phyloP scores from a whole-genome alignment of 2,329 filamentous ascomycete genomes.

The Lachnellula occidentalis region DNA sequence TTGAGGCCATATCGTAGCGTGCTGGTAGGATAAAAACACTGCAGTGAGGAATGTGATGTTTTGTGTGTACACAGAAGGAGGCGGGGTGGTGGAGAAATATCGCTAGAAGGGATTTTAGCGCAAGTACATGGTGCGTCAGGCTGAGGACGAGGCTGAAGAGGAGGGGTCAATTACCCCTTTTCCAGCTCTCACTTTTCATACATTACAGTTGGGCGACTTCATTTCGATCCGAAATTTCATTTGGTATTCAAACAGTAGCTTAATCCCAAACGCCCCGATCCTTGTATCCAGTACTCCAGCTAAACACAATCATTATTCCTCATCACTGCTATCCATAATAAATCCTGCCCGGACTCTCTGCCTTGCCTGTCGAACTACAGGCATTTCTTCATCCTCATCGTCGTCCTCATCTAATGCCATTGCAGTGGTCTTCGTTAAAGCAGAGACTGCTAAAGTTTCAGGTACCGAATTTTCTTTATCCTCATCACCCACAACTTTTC shows the following conservation, averaged over 20 bases:
- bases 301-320: slow-evolving; percentile 24
- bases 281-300: slow-evolving; percentile 3
- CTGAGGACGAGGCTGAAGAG: not conserved
- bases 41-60: not conserved
- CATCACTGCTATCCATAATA: slow-evolving; percentile 54
- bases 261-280: not conserved
- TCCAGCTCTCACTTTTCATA: not conserved
- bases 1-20: not conserved
- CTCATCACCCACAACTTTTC: slow-evolving; percentile 31
- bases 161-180: not conserved
- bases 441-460: slow-evolving; percentile 23
- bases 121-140: no score
- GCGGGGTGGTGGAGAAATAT: not conserved
- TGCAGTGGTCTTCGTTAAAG: slow-evolving; percentile 15
- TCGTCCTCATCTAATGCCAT: slow-evolving; percentile 30
- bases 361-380: slow-evolving; percentile 28
- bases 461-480: slow-evolving; percentile 12
- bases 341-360: slow-evolving; percentile 47
- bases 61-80: no score
- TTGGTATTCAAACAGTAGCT: slow-evolving; percentile 1
- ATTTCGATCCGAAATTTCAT: not conserved
- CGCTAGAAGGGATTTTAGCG: not conserved
- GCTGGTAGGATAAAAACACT: not conserved
- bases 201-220: not conserved
- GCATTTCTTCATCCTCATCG: slow-evolving; percentile 39